Evolutionary conservation across 345 rosid species (phyloP).

Genomic region (Acer campestre): DNA sequence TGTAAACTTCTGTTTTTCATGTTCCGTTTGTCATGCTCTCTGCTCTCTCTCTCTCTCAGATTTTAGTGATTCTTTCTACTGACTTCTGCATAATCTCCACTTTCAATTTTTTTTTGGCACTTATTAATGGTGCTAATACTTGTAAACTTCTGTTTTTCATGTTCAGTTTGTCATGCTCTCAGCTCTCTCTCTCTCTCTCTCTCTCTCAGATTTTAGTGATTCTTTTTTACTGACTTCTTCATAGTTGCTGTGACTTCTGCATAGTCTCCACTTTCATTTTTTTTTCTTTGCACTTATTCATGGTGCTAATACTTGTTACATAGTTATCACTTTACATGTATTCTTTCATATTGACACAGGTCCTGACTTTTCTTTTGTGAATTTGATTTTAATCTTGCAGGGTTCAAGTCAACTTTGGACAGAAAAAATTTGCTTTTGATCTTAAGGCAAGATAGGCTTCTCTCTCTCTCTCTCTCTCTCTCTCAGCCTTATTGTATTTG

Average conservation of each 20-base stretch:
- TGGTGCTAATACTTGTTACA: neutral
- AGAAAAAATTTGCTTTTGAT: constrained; percentile 72
- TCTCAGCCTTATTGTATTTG: neutral
- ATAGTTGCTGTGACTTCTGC: neutral
- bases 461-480: constrained; percentile 2
- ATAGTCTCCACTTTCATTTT: neutral
- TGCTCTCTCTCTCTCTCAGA: neutral
- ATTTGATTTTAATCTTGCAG: constrained; percentile 47
- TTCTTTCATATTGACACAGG: neutral
- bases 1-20: neutral
- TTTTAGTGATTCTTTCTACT: neutral
- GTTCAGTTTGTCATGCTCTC: too few species aligned
- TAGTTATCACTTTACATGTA: neutral
- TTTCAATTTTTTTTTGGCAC: neutral
- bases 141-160: neutral
- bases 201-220: too few species aligned
- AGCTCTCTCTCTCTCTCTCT: too few species aligned
- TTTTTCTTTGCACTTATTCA: neutral
- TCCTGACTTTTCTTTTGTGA: constrained; percentile 7
- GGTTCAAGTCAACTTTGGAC: constrained; percentile 92
- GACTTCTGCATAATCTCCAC: neutral
- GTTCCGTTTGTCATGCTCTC: neutral
- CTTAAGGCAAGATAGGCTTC: constrained; percentile 57
- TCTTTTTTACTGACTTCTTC: neutral
- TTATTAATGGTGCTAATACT: neutral